Percentiles rank a stretch among this genome's conserved stretches.
These are phyloP conservation scores for Chaetomiaceae sp. DNA, from an alignment of 2,329 filamentous ascomycete species.

Conservation along the genomic window DNA sequence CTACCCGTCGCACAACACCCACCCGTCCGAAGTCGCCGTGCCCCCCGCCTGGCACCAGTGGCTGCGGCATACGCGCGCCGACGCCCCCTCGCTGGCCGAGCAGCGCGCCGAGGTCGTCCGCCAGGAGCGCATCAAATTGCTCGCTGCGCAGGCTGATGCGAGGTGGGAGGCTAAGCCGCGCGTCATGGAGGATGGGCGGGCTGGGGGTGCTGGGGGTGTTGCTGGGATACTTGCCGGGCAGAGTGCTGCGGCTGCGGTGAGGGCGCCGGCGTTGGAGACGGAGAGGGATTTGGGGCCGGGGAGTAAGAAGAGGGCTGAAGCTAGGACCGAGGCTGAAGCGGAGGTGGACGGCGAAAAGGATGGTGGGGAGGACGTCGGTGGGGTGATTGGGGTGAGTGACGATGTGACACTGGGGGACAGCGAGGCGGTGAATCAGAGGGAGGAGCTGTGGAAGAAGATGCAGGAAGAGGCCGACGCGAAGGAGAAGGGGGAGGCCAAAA, in stretches of 20 bases:
- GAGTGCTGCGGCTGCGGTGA: too few relatives aligned
- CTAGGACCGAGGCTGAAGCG: background rate
- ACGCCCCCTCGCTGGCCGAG: constrained; percentile 53
- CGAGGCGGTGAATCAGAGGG: constrained; percentile 15
- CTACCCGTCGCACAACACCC: constrained; percentile 47
- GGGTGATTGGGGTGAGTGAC: background rate
- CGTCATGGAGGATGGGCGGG: constrained; percentile 20
- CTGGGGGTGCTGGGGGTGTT: constrained; percentile 14
- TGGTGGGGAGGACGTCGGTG: background rate
- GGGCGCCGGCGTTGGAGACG: constrained; percentile 7
- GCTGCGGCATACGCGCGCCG: constrained; percentile 55
- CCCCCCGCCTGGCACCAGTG: constrained; percentile 64
- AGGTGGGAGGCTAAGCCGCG: constrained; percentile 56
- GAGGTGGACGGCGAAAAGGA: background rate
- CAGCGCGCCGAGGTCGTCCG: constrained; percentile 50
- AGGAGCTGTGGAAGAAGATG: constrained; percentile 19
- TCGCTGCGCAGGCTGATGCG: constrained; percentile 59
- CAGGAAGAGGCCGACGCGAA: constrained; percentile 16
- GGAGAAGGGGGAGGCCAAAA: constrained; percentile 2
- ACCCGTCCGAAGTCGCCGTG: constrained; percentile 49
- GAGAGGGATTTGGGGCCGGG: background rate
- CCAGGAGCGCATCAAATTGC: constrained; percentile 47
- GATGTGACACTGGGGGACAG: background rate
- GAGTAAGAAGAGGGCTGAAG: background rate
- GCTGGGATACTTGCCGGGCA: too few relatives aligned